Evolutionary conservation across 1,284 basidiomycete genomes (phyloP), one percentile per base, ranked within the genome.

Genomic region (Fomitopsis palustris): DNA sequence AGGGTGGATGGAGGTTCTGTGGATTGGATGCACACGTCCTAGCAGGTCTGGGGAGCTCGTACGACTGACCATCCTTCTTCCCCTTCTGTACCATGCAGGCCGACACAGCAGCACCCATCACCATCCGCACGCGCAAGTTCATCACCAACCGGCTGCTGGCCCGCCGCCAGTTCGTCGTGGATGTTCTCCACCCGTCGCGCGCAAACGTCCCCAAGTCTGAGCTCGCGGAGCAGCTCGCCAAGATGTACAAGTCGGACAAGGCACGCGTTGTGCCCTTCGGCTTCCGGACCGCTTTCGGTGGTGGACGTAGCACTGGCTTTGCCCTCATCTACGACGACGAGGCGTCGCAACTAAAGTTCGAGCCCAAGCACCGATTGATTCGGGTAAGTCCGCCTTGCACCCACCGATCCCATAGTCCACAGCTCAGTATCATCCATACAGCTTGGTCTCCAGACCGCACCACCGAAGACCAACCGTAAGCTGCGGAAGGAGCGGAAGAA

Each of bases 401-500:
- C n/a, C n/a, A n/a, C n/a, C n/a, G n/a, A n/a, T n/a, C n/a, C n/a
- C n/a, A n/a, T n/a, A n/a, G n/a, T n/a, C n/a, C n/a, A n/a, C n/a
- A n/a, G n/a, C n/a, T n/a, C n/a, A n/a, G n/a, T n/a, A n/a, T n/a
- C n/a, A n/a, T 54, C 3, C 58, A 21, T 59, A 17, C 71, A 98
- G 95, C 87, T 86, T 71, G 95, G 95, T 64, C 80, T 99, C 64
- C 81, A 78, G 64, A 67, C 83, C 68, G 98, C 98, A 84, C 86
- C 92, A 66, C 91, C 95, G 60, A 95, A 92, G 80, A 81, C 96
- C 62, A 95, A 93, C 69, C 92, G 97, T 73, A 99, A 99, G 79
- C 88, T 99, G 77, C 90, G 97, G 79, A 98, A 99, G 85, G 97
- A 99, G 85, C 88, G 97, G 72, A 99, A 99, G 88, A 99, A 99